Conservation (phyloP, 163 green algal species). For the Chloromonas sp. region DNA sequence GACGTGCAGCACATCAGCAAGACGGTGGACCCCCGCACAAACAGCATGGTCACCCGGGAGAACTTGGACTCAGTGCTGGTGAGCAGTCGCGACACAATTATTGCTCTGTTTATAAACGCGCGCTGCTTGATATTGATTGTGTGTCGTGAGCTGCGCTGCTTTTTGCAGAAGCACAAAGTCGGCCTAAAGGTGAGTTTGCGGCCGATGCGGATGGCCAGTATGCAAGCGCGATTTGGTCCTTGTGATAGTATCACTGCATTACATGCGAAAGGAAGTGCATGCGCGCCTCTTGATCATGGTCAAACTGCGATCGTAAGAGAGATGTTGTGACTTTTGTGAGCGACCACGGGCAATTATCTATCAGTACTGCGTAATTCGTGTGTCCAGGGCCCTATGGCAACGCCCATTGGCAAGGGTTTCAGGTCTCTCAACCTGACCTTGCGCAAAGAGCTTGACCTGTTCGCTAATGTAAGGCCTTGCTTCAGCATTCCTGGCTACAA, state of each 20-base stretch:
- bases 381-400: conserved; percentile 92
- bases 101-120: background rate
- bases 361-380: background rate
- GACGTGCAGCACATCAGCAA: conserved; percentile 86
- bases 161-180: conserved; percentile 22
- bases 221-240: too few relatives aligned
- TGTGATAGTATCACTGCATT: too few relatives aligned
- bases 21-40: conserved; percentile 80
- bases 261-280: too few relatives aligned
- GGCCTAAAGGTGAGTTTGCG: conserved; percentile 15
- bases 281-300: too few relatives aligned
- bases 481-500: conserved; percentile 92
- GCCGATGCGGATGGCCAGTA: too few relatives aligned
- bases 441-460: conserved; percentile 93
- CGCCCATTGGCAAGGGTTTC: conserved; percentile 93
- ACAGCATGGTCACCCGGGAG: conserved; percentile 80
- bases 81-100: background rate
- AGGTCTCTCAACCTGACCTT: conserved; percentile 94
- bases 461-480: conserved; percentile 93
- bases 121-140: background rate
- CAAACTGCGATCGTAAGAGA: too few relatives aligned
- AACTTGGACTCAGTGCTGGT: conserved; percentile 93
- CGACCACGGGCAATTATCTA: too few relatives aligned
- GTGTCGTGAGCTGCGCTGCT: background rate
- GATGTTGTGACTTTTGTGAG: too few relatives aligned